phyloP scores from a whole-genome alignment of 306 rosid species.

The Inga leiocalycina region DNA sequence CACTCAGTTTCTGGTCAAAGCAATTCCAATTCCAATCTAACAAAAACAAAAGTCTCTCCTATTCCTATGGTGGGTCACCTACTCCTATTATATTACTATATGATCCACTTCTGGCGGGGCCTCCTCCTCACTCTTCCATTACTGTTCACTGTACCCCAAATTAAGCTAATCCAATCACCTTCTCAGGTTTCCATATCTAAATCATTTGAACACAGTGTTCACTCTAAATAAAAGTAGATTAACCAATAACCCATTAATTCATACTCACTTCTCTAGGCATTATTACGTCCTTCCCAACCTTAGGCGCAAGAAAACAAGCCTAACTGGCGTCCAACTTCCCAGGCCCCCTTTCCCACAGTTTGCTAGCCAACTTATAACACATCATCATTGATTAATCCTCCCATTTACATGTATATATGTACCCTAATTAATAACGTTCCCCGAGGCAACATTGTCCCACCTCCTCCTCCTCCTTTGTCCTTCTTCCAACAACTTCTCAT shows the following conservation, averaged over 20 bases:
- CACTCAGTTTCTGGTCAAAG: constrained; percentile 37
- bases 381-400: constrained; percentile 8
- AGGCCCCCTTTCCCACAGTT: constrained; percentile 21
- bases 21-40: constrained; percentile 37
- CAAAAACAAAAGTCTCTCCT: constrained; percentile 32
- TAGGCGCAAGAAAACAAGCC: constrained; percentile 32
- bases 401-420: constrained; percentile 6
- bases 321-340: constrained; percentile 31
- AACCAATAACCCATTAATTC: constrained; percentile 25
- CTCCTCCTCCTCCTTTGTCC: constrained; percentile 32
- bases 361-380: constrained; percentile 29
- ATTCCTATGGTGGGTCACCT: constrained; percentile 55
- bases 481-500: constrained; percentile 46
- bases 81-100: constrained; percentile 34
- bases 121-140: background rate
- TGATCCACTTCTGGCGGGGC: constrained; percentile 47
- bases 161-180: constrained; percentile 26
- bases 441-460: constrained; percentile 48
- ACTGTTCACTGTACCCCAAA: background rate
- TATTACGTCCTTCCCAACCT: constrained; percentile 26
- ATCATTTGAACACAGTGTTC: background rate
- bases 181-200: background rate
- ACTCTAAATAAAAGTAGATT: constrained; percentile 27
- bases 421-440: constrained; percentile 45
- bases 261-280: constrained; percentile 38